phyloP scores from a whole-genome alignment of 805 yeast genomes.

The Brettanomyces bruxellensis region DNA sequence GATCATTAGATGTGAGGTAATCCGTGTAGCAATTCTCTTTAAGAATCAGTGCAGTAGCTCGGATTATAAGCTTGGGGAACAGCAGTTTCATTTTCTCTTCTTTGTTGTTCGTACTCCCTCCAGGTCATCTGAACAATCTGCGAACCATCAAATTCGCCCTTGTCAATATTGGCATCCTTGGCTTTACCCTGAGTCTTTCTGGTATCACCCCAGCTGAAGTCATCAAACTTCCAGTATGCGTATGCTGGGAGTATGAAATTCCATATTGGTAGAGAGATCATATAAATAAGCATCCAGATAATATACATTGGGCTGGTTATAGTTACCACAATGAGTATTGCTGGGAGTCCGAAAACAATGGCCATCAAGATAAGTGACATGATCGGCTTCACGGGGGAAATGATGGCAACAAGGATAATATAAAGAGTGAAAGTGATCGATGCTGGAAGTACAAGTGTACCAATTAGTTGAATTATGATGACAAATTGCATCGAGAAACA shows the following conservation, averaged over 20 bases:
- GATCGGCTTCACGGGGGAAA: constrained; percentile 67
- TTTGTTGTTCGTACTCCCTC: constrained; percentile 83
- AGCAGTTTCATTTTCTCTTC: constrained; percentile 13
- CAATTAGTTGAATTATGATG: constrained; percentile 72
- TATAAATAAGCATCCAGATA: constrained; percentile 70
- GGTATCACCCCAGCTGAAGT: constrained; percentile 95
- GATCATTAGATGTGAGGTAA: too few relatives aligned
- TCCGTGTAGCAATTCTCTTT: too few relatives aligned
- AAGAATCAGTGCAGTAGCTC: neutral
- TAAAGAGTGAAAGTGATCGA: constrained; percentile 79
- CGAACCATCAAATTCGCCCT: constrained; percentile 88
- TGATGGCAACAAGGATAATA: constrained; percentile 62
- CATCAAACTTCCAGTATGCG: constrained; percentile 93
- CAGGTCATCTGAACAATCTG: constrained; percentile 86
- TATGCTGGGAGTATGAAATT: constrained; percentile 80
- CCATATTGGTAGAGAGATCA: constrained; percentile 87
- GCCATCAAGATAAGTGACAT: constrained; percentile 70
- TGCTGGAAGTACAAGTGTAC: constrained; percentile 83
- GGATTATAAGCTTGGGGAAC: neutral
- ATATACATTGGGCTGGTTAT: constrained; percentile 67
- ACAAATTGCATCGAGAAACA: constrained; percentile 94
- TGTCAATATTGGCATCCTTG: constrained; percentile 58
- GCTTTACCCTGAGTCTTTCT: constrained; percentile 68
- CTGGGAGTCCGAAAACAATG: constrained; percentile 80
- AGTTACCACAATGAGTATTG: constrained; percentile 68